Base-by-base conservation (phyloP, 257 asterid species). In the Nicotiana obtusifolia region DNA sequence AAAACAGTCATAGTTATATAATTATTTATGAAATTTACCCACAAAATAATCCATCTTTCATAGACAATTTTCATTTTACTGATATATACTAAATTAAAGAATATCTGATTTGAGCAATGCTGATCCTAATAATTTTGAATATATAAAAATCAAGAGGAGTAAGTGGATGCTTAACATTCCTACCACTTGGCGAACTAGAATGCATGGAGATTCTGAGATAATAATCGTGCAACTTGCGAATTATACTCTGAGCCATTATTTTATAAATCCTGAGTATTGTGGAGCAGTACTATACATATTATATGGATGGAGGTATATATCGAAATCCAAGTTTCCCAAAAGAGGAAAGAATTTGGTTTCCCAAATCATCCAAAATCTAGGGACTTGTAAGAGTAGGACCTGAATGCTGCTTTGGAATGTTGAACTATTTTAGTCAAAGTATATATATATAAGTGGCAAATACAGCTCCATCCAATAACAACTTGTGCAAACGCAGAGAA, bases 351-450 rank as follows among this genome's bases (percentile, higher is more conserved):
- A 82, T 44, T 75, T 5, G 49, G 22, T 5, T 11, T 82, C 68
- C 44, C n/a, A 82, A 62, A 64, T 65, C 66, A 33, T 54, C 71
- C 64, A 6, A 65, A n/a, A 54, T 62, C 44, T 57, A 76, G 53
- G 35, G 64, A n/a, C 1, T 47, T 15, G 62, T 47, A 24, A 30
- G 11, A 49, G 33, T 47, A 24, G 79, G 62, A 47, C 62, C 62
- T 41, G 49, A 75, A 3, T 57, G 62, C 62, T 17, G 11, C 22
- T 26, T 69, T 14, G 56, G 44, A 41, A 10, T 30, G 49, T 66
- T 22, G 41, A 71, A 68, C 86, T 87, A 81, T 86, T 89, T 76
- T 76, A 62, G 91, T 83, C 84, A 84, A 87, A 86, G 86, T 26
- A 26, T 26, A 26, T 26, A 26, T 26, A 26, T 78, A 81, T 54